Conservation (phyloP, 176 grass and related monocot genomes). For the Juncus effusus region DNA sequence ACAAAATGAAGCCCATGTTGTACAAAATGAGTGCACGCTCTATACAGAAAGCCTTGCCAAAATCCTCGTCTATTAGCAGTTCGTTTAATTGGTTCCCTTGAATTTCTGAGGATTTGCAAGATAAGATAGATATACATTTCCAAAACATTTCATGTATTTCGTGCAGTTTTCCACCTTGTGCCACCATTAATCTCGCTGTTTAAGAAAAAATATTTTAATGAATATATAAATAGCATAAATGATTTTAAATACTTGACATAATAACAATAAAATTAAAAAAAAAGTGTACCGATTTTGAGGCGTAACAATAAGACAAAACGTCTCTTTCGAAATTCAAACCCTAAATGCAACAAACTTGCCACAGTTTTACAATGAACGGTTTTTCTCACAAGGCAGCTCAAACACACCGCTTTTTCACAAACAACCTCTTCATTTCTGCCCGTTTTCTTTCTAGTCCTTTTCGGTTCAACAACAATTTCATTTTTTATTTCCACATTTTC, state of each 20-base stretch:
- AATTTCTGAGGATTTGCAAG: neutral
- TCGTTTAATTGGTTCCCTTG: too few species aligned
- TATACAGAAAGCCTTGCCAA: too few species aligned
- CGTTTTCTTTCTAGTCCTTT: slow-evolving; percentile 15
- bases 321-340: slow-evolving; percentile 37
- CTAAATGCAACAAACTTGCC: slow-evolving; percentile 53
- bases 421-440: slow-evolving; percentile 21
- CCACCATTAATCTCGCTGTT: slow-evolving; percentile 59
- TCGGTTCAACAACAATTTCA: neutral
- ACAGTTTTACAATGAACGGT: slow-evolving; percentile 46
- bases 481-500: slow-evolving; percentile 14
- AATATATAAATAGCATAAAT: slow-evolving; percentile 8
- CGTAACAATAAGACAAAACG: slow-evolving; percentile 16
- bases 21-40: neutral
- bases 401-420: slow-evolving; percentile 53
- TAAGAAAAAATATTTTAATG: slow-evolving; percentile 20
- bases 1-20: slow-evolving; percentile 58
- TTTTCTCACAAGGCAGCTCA: slow-evolving; percentile 52
- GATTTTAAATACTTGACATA: neutral
- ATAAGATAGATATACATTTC: slow-evolving; percentile 59
- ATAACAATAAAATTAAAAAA: slow-evolving; percentile 2
- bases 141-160: slow-evolving; percentile 68
- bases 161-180: slow-evolving; percentile 40
- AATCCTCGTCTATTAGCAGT: too few species aligned
- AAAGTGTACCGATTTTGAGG: slow-evolving; percentile 46